These are phyloP conservation scores for Dactylellina drechsleri DNA, from an alignment of 2,329 filamentous ascomycete species.

Conservation along the genomic window DNA sequence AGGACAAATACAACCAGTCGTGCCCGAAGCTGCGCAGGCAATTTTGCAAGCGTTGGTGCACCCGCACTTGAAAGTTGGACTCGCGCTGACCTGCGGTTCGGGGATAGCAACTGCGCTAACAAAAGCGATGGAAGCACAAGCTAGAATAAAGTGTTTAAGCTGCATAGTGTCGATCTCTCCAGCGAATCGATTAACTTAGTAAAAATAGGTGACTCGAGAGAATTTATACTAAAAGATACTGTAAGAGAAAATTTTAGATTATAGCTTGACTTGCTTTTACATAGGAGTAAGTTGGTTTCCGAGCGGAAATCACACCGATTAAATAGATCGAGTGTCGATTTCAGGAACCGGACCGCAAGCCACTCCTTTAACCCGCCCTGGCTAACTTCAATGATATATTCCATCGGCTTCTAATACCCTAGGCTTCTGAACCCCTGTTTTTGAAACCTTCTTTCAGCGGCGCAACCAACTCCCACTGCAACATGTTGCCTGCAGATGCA, in stretches of 20 bases:
- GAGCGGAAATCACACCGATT: conserved; percentile 22
- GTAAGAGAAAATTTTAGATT: too few species aligned
- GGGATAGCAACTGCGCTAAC: conserved; percentile 44
- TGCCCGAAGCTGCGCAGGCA: conserved; percentile 19
- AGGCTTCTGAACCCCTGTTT: not conserved
- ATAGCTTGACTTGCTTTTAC: too few species aligned
- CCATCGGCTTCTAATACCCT: conserved; percentile 21
- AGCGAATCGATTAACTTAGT: not conserved
- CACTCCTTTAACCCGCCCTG: conserved; percentile 17
- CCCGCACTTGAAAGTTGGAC: conserved; percentile 36
- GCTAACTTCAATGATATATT: conserved; percentile 40
- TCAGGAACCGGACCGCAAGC: conserved; percentile 42
- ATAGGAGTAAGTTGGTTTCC: too few species aligned
- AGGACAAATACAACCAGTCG: conserved; percentile 40
- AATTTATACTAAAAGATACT: not conserved
- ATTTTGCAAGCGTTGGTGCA: conserved; percentile 49
- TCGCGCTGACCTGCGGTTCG: conserved; percentile 17
- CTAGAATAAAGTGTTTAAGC: conserved; percentile 33
- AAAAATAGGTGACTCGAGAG: conserved; percentile 12
- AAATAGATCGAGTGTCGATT: conserved; percentile 36
- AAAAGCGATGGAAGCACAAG: conserved; percentile 37
- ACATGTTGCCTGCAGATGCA: conserved; percentile 37
- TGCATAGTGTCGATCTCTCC: conserved; percentile 28
- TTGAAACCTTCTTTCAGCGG: conserved; percentile 11
- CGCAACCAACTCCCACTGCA: conserved; percentile 24